These are phyloP conservation scores for Selaginella moellendorffii DNA, from an alignment of 75 land plant species.

Conservation along the genomic window DNA sequence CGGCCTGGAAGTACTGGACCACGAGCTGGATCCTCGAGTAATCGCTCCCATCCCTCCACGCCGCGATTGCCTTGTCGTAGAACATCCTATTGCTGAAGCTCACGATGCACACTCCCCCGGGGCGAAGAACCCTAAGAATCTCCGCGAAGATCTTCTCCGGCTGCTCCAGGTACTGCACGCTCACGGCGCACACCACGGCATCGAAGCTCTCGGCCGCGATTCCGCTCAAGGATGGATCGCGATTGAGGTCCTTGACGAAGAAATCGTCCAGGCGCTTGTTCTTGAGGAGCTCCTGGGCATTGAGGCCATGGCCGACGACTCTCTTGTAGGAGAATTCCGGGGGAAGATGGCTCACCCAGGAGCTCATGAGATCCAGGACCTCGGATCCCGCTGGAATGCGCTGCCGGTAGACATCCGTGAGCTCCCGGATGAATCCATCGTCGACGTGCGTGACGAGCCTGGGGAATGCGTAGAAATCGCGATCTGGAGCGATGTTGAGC, in stretches of 20 bases:
- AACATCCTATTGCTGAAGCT: slow-evolving; percentile 86
- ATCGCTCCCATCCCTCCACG: slow-evolving; percentile 67
- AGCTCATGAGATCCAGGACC: slow-evolving; percentile 64
- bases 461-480: slow-evolving; percentile 58
- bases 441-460: slow-evolving; percentile 77
- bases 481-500: slow-evolving; percentile 41
- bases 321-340: slow-evolving; percentile 40
- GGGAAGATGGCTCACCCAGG: slow-evolving; percentile 76
- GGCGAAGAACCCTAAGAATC: slow-evolving; percentile 52
- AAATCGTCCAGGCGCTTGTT: slow-evolving; percentile 57
- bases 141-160: slow-evolving; percentile 83
- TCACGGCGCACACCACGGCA: slow-evolving; percentile 73
- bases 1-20: slow-evolving; percentile 58
- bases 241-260: slow-evolving; percentile 64
- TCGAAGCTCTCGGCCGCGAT: slow-evolving; percentile 39
- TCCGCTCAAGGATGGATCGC: slow-evolving; percentile 21
- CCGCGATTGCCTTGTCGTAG: slow-evolving; percentile 68
- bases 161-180: slow-evolving; percentile 73
- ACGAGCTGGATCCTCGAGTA: slow-evolving; percentile 65
- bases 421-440: slow-evolving; percentile 37
- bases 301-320: slow-evolving; percentile 82
- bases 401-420: slow-evolving; percentile 49
- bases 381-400: slow-evolving; percentile 33
- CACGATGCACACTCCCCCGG: slow-evolving; percentile 79
- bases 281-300: slow-evolving; percentile 57